A percentile compares a stretch with the other conserved stretches of the same genome.
Evolutionary conservation across 2,329 filamentous ascomycete species (phyloP).

Genomic region (Venturia asperata): DNA sequence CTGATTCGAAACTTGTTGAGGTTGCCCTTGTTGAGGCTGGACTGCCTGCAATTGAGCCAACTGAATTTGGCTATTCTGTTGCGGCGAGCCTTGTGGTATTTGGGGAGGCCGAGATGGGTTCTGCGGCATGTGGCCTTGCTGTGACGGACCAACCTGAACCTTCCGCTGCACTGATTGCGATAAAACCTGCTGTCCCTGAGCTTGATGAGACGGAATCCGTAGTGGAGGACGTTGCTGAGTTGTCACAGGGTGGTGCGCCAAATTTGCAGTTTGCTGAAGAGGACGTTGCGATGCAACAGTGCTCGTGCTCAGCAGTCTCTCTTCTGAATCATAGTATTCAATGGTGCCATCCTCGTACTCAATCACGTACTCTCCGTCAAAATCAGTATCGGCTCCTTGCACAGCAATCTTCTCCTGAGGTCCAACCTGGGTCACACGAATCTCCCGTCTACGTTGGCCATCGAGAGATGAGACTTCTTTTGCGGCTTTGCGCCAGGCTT

Average conservation of each 20-base stretch:
- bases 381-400: background rate
- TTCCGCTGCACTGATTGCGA: background rate
- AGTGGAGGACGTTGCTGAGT: background rate
- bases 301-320: background rate
- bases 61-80: background rate
- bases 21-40: too few relatives aligned
- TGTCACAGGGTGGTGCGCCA: background rate
- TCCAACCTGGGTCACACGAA: background rate
- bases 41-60: background rate
- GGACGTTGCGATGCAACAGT: background rate
- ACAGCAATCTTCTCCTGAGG: background rate
- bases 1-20: background rate
- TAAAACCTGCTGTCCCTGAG: background rate
- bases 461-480: slow-evolving; percentile 21
- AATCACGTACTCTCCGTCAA: background rate
- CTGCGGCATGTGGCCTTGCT: background rate
- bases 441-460: background rate
- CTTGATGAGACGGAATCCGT: background rate
- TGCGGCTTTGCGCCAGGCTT: slow-evolving; percentile 13
- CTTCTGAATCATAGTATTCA: background rate
- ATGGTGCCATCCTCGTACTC: background rate
- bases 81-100: background rate
- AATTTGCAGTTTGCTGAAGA: background rate
- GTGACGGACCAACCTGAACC: background rate
- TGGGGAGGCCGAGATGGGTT: background rate